A percentile compares a stretch with the other conserved stretches of the same genome.
phyloP scores from a whole-genome alignment of 768 basidiomycete genomes.

The Dendrothele bispora region DNA sequence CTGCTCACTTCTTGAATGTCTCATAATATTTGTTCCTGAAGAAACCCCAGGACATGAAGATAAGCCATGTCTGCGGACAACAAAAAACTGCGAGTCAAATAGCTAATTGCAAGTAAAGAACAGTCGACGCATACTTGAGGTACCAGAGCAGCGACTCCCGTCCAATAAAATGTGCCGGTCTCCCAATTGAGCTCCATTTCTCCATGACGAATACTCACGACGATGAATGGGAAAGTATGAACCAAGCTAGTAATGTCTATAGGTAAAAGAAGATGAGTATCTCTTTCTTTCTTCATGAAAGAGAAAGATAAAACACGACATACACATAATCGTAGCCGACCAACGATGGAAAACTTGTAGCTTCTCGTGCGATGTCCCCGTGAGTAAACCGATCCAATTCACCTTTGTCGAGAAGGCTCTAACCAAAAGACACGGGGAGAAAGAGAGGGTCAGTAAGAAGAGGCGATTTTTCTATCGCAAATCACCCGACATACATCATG shows the following conservation, averaged over 20 bases:
- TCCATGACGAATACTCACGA: slow-evolving; percentile 19
- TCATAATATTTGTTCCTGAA: slow-evolving; percentile 32
- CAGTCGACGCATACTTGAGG: slow-evolving; percentile 22
- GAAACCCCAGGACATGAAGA: slow-evolving; percentile 28
- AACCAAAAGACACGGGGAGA: too few species aligned
- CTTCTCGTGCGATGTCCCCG: slow-evolving; percentile 34
- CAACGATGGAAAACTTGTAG: slow-evolving; percentile 38
- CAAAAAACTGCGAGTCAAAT: neutral
- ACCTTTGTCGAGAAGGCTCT: slow-evolving; percentile 34
- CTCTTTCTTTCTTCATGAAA: neutral
- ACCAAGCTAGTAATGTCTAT: slow-evolving; percentile 31
- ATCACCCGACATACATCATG: slow-evolving; percentile 23
- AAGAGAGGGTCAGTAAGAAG: too few species aligned
- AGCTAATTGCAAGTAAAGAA: neutral
- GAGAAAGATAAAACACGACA: too few species aligned
- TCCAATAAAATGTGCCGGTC: slow-evolving; percentile 26
- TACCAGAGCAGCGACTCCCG: slow-evolving; percentile 31
- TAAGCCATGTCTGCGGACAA: slow-evolving; percentile 30
- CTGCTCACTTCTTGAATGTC: slow-evolving; percentile 28
- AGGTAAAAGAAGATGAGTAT: neutral
- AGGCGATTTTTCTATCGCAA: too few species aligned
- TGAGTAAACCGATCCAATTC: slow-evolving; percentile 29
- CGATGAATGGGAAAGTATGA: slow-evolving; percentile 35
- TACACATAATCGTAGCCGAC: slow-evolving; percentile 33
- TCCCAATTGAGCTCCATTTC: slow-evolving; percentile 20